Evolutionary conservation across 108 stramenopile species (phyloP).

Genomic region (Chaetoceros muelleri): DNA sequence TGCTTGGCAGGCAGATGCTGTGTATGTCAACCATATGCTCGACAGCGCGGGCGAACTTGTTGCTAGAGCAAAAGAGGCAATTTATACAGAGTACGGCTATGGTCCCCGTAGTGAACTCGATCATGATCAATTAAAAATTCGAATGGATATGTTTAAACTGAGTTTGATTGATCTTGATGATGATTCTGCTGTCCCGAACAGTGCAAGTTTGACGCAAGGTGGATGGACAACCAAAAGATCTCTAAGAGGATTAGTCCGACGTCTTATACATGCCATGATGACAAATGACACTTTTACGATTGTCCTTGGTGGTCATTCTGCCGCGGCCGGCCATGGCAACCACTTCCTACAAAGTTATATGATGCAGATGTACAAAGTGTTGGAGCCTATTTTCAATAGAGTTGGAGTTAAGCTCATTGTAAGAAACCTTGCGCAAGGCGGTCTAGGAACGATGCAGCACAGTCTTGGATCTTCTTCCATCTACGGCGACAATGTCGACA

Average conservation of each 20-base stretch:
- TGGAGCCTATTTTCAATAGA: slow-evolving; percentile 62
- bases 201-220: slow-evolving; percentile 29
- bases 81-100: slow-evolving; percentile 44
- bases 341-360: slow-evolving; percentile 65
- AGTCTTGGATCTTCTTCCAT: slow-evolving; percentile 46
- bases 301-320: slow-evolving; percentile 54
- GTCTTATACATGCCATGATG: slow-evolving; percentile 80
- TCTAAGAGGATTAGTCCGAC: slow-evolving; percentile 52
- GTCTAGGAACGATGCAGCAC: slow-evolving; percentile 44
- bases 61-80: slow-evolving; percentile 52
- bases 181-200: slow-evolving; percentile 9
- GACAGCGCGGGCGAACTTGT: slow-evolving; percentile 60
- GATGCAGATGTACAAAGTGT: slow-evolving; percentile 50
- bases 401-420: slow-evolving; percentile 53
- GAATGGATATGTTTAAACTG: slow-evolving; percentile 50
- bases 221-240: slow-evolving; percentile 73
- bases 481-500: slow-evolving; percentile 61
- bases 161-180: slow-evolving; percentile 35
- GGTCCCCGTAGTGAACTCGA: slow-evolving; percentile 33
- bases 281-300: slow-evolving; percentile 70
- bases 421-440: slow-evolving; percentile 50
- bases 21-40: slow-evolving; percentile 75
- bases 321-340: slow-evolving; percentile 63
- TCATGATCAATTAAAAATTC: slow-evolving; percentile 27
- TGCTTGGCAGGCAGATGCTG: slow-evolving; percentile 82